Conservation (phyloP, 2,329 filamentous ascomycete species). For the Cucurbitaria berberidis region DNA sequence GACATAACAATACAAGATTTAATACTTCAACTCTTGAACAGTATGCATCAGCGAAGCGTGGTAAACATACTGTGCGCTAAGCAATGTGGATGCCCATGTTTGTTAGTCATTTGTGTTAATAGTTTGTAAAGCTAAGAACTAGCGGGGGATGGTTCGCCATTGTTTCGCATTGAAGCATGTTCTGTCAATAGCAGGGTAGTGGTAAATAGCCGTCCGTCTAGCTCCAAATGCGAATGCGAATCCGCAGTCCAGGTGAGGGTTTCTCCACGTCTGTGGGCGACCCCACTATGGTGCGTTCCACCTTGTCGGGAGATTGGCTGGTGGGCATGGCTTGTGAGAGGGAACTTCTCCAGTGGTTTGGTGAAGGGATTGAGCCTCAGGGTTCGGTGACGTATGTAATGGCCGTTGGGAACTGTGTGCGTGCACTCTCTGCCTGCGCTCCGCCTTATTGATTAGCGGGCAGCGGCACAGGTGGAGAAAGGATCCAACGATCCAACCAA, state of each 20-base stretch:
- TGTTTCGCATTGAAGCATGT: too few species aligned
- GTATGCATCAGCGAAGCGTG: too few species aligned
- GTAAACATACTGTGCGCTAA: too few species aligned
- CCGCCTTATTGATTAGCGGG: not conserved
- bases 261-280: not conserved
- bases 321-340: not conserved
- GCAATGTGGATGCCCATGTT: too few species aligned
- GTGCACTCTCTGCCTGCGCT: not conserved
- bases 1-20: conserved; percentile 22
- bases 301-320: conserved; percentile 6
- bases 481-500: not conserved
- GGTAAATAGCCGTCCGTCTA: not conserved
- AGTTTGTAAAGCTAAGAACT: too few species aligned
- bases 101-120: too few species aligned
- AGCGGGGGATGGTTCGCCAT: too few species aligned
- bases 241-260: not conserved
- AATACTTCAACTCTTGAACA: conserved; percentile 17
- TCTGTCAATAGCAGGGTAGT: not conserved
- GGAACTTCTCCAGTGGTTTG: not conserved
- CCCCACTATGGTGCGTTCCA: conserved; percentile 2
- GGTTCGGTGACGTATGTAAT: not conserved
- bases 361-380: not conserved
- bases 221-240: too few species aligned
- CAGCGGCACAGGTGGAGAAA: not conserved
- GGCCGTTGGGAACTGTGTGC: not conserved